phyloP scores from a whole-genome alignment of 306 rosid genomes.

The Quercus agrifolia region DNA sequence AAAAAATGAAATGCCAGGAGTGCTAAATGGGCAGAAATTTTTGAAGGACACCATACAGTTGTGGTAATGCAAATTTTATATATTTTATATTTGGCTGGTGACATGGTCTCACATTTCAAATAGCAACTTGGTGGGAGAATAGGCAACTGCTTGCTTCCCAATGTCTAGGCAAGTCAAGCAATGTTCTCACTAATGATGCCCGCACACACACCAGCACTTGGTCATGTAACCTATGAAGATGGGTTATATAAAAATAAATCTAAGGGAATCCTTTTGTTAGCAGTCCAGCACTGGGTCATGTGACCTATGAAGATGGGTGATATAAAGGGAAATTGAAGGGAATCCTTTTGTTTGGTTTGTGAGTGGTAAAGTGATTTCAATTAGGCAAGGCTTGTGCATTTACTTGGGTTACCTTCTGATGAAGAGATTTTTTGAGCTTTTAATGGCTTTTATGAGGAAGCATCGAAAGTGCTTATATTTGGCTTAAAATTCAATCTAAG shows the following conservation, averaged over 20 bases:
- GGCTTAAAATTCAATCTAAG: neutral
- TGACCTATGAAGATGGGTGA: neutral
- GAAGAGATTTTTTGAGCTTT: neutral
- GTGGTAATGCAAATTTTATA: neutral
- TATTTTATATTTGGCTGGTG: neutral
- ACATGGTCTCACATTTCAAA: neutral
- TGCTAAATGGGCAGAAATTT: neutral
- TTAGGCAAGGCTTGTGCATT: neutral
- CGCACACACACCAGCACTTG: neutral
- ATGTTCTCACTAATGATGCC: neutral
- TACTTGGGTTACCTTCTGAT: neutral
- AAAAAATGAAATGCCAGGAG: neutral
- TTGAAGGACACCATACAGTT: neutral
- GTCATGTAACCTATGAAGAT: too few relatives aligned
- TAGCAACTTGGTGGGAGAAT: neutral
- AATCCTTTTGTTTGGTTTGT: neutral
- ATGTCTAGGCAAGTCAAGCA: neutral
- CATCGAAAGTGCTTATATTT: neutral
- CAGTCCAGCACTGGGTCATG: neutral
- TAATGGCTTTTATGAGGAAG: neutral
- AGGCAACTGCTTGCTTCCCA: neutral
- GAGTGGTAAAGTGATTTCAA: neutral
- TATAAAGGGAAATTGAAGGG: neutral
- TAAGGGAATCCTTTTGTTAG: too few relatives aligned
- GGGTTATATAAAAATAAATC: too few relatives aligned